Conservation (phyloP, 805 yeast genomes). For the Soucietia sequanensis region DNA sequence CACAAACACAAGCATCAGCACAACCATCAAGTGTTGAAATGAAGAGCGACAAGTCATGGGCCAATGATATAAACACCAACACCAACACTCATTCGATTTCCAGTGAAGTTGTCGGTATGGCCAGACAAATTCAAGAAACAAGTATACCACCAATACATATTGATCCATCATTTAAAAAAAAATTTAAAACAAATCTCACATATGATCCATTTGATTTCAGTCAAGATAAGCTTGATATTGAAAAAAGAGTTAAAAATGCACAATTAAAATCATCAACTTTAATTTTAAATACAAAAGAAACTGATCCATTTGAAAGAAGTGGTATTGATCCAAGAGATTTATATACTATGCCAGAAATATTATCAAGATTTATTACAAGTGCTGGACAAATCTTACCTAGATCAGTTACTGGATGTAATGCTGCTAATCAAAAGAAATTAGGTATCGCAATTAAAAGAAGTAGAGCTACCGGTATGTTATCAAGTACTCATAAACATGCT, state of each 20-base stretch:
- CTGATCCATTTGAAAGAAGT: slow-evolving; percentile 42
- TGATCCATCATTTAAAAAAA: slow-evolving; percentile 36
- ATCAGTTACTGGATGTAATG: slow-evolving; percentile 64
- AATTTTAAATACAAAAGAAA: slow-evolving; percentile 9
- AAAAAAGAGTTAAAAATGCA: slow-evolving; percentile 28
- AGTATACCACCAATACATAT: slow-evolving; percentile 35
- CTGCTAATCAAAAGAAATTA: slow-evolving; percentile 65
- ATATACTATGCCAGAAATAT: slow-evolving; percentile 68
- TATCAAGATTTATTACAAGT: slow-evolving; percentile 62
- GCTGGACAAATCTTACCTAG: slow-evolving; percentile 79
- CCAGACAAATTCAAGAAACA: slow-evolving; percentile 28
- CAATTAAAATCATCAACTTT: no score
- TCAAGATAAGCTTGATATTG: slow-evolving; percentile 53
- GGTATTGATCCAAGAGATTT: slow-evolving; percentile 68
- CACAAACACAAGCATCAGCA: slow-evolving; percentile 4
- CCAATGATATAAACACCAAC: slow-evolving; percentile 12
- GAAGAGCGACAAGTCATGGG: slow-evolving; percentile 32
- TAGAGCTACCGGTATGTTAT: slow-evolving; percentile 74
- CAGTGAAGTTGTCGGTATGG: slow-evolving; percentile 32
- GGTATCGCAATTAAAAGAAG: slow-evolving; percentile 79
- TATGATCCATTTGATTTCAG: slow-evolving; percentile 86
- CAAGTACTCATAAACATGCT: slow-evolving; percentile 67
- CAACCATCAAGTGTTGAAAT: slow-evolving; percentile 32
- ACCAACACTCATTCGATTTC: slow-evolving; percentile 20
- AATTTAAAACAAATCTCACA: slow-evolving; percentile 49